Conservation (phyloP, 441 rosid species). For the Eruca vesicaria region DNA sequence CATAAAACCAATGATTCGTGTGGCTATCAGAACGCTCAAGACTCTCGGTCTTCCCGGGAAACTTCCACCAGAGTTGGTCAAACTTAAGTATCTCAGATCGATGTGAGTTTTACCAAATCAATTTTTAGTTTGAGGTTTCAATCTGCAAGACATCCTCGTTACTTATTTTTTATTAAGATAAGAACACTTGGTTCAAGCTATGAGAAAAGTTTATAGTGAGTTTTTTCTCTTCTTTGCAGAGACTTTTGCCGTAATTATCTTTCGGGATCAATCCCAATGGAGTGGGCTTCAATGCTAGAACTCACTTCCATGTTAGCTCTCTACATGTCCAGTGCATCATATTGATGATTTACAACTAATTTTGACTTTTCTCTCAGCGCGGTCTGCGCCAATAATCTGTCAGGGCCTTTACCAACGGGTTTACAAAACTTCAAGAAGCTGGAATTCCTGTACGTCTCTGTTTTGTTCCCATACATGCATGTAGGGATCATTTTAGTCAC, state of each 20-base stretch:
- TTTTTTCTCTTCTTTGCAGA: slow-evolving; percentile 6
- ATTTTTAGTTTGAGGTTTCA: not conserved
- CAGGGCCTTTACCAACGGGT: slow-evolving; percentile 3
- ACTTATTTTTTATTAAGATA: not conserved
- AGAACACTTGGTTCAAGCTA: not conserved
- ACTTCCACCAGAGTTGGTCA: slow-evolving; percentile 24
- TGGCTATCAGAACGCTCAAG: slow-evolving; percentile 3
- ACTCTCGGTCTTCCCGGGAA: slow-evolving; percentile 9
- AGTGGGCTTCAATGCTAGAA: slow-evolving; percentile 20
- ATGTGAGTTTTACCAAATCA: slow-evolving; percentile 9
- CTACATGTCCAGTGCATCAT: too few species aligned
- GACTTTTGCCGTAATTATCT: slow-evolving; percentile 19
- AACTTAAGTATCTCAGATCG: not conserved
- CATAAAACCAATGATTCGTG: not conserved
- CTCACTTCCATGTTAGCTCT: slow-evolving; percentile 6
- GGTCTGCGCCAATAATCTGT: not conserved
- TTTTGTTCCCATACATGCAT: not conserved
- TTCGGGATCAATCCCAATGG: slow-evolving; percentile 23
- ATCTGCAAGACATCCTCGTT: not conserved
- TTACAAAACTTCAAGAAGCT: slow-evolving; percentile 3
- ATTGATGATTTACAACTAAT: not conserved
- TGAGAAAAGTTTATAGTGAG: not conserved
- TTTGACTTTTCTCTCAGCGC: not conserved
- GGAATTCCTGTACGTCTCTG: not conserved
- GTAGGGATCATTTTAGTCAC: not conserved